Percentiles rank a stretch among this genome's conserved stretches.
Evolutionary conservation across 2,329 filamentous ascomycete genomes (phyloP).

Genomic region (Hirsutella rhossiliensis): DNA sequence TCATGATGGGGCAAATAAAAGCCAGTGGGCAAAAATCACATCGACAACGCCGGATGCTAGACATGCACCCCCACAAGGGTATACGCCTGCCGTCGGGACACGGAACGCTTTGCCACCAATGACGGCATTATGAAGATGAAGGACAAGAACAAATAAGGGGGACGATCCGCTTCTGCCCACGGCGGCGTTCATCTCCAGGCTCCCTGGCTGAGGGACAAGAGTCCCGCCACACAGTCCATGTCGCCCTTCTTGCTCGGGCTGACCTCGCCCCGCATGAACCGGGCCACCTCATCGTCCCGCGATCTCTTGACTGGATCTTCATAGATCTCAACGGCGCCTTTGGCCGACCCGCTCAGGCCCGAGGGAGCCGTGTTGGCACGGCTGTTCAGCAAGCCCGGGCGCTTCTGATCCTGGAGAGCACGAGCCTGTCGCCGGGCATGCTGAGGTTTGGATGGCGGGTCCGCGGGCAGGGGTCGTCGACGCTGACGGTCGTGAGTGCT

Average conservation of each 20-base stretch:
- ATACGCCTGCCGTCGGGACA: too few species aligned
- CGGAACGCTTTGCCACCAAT: too few species aligned
- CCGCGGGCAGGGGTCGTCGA: conserved; percentile 24
- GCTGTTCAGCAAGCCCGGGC: conserved; percentile 18
- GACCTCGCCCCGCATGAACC: conserved; percentile 57
- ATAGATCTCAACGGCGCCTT: conserved; percentile 34
- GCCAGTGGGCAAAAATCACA: not conserved
- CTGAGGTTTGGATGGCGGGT: conserved; percentile 11
- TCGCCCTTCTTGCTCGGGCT: conserved; percentile 66
- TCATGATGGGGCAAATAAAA: not conserved
- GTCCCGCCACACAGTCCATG: conserved; percentile 78
- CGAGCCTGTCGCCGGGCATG: conserved; percentile 30
- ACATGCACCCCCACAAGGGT: too few species aligned
- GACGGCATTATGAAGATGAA: not conserved
- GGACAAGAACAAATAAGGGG: not conserved
- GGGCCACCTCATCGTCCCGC: conserved; percentile 50
- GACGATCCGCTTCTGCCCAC: not conserved
- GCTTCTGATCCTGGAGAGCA: conserved; percentile 26
- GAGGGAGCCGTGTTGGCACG: conserved; percentile 29
- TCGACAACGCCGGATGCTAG: too few species aligned
- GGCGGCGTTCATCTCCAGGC: conserved; percentile 55
- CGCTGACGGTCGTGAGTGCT: conserved; percentile 18
- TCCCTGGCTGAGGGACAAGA: conserved; percentile 83
- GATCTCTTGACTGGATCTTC: conserved; percentile 28
- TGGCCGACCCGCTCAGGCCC: conserved; percentile 17